Evolutionary conservation across 768 basidiomycete genomes (phyloP), one percentile per base, ranked within the genome.

Genomic region (Sarcodon aspratus): DNA sequence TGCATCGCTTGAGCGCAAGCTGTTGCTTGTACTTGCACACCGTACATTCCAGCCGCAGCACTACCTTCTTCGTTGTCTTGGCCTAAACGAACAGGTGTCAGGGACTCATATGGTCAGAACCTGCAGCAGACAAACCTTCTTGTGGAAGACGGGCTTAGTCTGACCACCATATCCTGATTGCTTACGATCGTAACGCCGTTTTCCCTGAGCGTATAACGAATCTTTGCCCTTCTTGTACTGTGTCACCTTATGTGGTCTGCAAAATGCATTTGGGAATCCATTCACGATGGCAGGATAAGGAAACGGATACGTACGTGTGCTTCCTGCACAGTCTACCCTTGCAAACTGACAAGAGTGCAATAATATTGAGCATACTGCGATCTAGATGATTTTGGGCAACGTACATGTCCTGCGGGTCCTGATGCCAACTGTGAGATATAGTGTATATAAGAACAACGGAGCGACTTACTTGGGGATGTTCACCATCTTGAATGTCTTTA

Each of bases 151-250:
- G 53, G 95, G 95, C 76, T 99, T 99, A 52, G 95, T 99, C 79
- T 99, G 95, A 73, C 95, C 95, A 86, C 95, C 95, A 74, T 97
- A 98, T 71, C 95, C 89, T 56, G 85, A 85, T 70, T 89, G 93
- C 80, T 96, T 95, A 63, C 95, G 85, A 76, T 98, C 96, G 74
- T 99, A 98, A 75, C 96, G 92, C 63, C 96, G 88, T 83, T 99
- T 98, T 74, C 96, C 96, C 74, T 99, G 95, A 47, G 90, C 96
- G 66, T 89, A 88, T 54, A 94, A 72, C 52, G 96, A 98, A 66
- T 91, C 95, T 74, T 99, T 98, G 66, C 96, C 96, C 80, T 91
- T 96, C 85, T 99, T 99, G 81, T 98, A 99, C 69, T 99, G 95
- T 51, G 95, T 97, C 62, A 99, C 95, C 71, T 99, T 99, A 75